Percentiles rank a stretch among this genome's conserved stretches.
Evolutionary conservation across 352 stramenopile species (phyloP).

Genomic region (Pythium phragmitis): DNA sequence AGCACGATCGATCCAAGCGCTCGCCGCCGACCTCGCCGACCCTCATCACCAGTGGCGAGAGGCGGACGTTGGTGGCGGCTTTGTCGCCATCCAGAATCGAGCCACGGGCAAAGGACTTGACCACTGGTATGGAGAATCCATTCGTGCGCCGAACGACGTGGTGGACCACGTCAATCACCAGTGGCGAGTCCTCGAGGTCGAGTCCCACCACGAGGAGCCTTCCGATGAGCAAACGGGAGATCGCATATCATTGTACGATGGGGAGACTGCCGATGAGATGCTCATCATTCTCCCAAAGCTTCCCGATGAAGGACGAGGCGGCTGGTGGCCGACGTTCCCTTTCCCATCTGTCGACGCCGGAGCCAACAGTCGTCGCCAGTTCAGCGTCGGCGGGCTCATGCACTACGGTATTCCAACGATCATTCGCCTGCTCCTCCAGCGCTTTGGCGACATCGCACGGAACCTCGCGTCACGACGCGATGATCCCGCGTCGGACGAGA

Average conservation of each 20-base stretch:
- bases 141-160: background rate
- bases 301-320: background rate
- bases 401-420: background rate
- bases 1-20: background rate
- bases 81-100: conserved; percentile 8
- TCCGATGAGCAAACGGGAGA: background rate
- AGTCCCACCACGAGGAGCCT: background rate
- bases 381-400: background rate
- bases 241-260: background rate
- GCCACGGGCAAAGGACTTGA: conserved; percentile 5
- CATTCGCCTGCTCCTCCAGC: background rate
- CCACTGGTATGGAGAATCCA: conserved; percentile 8
- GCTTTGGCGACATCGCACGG: background rate
- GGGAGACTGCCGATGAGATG: background rate
- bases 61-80: background rate
- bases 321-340: background rate
- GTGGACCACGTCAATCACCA: background rate
- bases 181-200: no score
- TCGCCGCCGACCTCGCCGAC: background rate
- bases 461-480: background rate
- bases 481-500: no score
- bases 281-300: background rate
- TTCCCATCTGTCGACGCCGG: background rate
- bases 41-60: conserved; percentile 15
- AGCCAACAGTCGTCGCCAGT: background rate